Base-by-base conservation (phyloP, 805 yeast species). In the Candida cerambycidarum region DNA sequence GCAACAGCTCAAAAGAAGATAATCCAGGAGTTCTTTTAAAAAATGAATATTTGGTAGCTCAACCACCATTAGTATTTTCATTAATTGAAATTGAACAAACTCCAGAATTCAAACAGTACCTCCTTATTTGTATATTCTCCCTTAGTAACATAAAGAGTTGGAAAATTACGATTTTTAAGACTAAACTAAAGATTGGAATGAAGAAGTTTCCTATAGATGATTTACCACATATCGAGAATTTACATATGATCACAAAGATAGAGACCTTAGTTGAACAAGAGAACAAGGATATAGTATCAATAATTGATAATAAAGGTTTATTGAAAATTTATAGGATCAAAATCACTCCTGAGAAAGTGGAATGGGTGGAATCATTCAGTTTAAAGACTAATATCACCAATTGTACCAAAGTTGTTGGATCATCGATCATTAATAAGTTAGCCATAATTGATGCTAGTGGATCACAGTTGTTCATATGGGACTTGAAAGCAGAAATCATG, bases 391-490 rank as follows among this genome's bases (percentile, higher is more conserved):
- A 80, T 18, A 71, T 85, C 3, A 39, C 47, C 4, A 62, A 75
- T 23, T 77, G 84, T 2, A 59, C 76, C 11, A 69, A 71, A 37
- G 72, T 88, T 1, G 79, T 82, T 39, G 95, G 90, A 0, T 85
- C 96, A 0, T 81, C 93, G 0, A 49, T 61, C 2, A 77, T 83
- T 8, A 78, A 80, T 39, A 88, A 86, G 51, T 63, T 89, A 33
- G 96, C 95, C 1, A 71, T 89, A 25, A 82, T 85, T n/a, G 83
- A 79, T 58, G 69, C 69, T 13, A 44, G 67, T 1, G 77, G 79
- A 4, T 63, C 63, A 31, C 64, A 66, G 30, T 60, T 92, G 32
- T 68, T 83, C 0, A 78, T 90, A n/a, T 92, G 96, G 95, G 95
- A 89, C 59, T 67, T 83, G 28, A 73, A 73, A 34, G 70, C 82